phyloP scores from a whole-genome alignment of 495 filamentous ascomycete species.

The Parachaetomium inaequale region DNA sequence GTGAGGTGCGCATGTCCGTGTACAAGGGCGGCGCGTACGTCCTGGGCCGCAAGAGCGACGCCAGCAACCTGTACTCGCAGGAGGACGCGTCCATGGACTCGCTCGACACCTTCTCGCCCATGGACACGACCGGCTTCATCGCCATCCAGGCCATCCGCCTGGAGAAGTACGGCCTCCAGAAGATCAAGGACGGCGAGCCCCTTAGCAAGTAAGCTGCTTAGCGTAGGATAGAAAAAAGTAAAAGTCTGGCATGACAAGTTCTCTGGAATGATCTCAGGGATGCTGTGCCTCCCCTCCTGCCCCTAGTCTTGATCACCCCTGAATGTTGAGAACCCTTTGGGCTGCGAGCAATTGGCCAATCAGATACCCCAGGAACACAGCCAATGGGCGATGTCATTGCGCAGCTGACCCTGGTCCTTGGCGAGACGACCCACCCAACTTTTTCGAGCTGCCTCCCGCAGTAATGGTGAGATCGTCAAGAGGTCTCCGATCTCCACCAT shows the following conservation, averaged over 20 bases:
- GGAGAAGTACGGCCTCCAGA: slow-evolving; percentile 80
- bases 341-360: slow-evolving; percentile 13
- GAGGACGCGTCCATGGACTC: slow-evolving; percentile 83
- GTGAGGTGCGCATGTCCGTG: slow-evolving; percentile 62
- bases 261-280: background rate
- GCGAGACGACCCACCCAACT: background rate
- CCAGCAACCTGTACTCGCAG: slow-evolving; percentile 82
- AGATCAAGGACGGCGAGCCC: slow-evolving; percentile 57
- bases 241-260: slow-evolving; percentile 2
- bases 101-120: slow-evolving; percentile 73
- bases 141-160: slow-evolving; percentile 77
- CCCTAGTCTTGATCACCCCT: background rate
- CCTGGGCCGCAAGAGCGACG: slow-evolving; percentile 69
- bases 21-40: slow-evolving; percentile 78
- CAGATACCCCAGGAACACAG: background rate
- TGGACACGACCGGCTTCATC: slow-evolving; percentile 71
- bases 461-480: background rate
- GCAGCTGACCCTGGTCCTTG: background rate
- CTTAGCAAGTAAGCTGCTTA: slow-evolving; percentile 30
- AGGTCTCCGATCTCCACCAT: slow-evolving; percentile 15
- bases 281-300: background rate
- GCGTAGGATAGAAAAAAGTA: slow-evolving; percentile 4
- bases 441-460: slow-evolving; percentile 6
- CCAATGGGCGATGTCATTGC: slow-evolving; percentile 2
- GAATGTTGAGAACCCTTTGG: slow-evolving; percentile 1